These are phyloP conservation scores for Monosporozyma aquatica DNA, from an alignment of 805 yeast genomes.

Conservation along the genomic window DNA sequence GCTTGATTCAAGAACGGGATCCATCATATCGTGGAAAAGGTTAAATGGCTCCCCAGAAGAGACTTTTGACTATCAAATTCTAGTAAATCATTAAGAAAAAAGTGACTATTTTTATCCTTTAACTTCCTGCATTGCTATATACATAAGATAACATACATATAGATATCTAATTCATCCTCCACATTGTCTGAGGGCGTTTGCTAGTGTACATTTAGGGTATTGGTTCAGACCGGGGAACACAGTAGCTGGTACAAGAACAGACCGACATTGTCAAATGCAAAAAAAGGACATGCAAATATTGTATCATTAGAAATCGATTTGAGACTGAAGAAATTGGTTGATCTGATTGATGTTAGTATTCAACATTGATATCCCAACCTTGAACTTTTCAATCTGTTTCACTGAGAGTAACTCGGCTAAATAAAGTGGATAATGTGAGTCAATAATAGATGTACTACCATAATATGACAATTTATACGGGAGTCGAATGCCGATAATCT, in stretches of 20 bases:
- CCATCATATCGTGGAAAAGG: slow-evolving; percentile 60
- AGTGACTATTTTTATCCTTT: too few relatives aligned
- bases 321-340: slow-evolving; percentile 21
- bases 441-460: slow-evolving; percentile 24
- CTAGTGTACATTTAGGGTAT: too few relatives aligned
- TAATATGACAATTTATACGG: slow-evolving; percentile 19
- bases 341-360: slow-evolving; percentile 22
- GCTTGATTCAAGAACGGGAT: slow-evolving; percentile 41
- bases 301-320: slow-evolving; percentile 22
- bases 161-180: too few relatives aligned
- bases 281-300: too few relatives aligned
- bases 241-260: too few relatives aligned
- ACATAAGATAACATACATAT: too few relatives aligned
- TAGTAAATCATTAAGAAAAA: slow-evolving; percentile 17
- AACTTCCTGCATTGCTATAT: too few relatives aligned
- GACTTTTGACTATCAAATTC: slow-evolving; percentile 41
- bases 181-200: too few relatives aligned
- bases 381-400: slow-evolving; percentile 10
- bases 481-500: slow-evolving; percentile 14
- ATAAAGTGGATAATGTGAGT: slow-evolving; percentile 17
- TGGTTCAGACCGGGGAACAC: too few relatives aligned
- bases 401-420: slow-evolving; percentile 11
- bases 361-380: slow-evolving; percentile 15
- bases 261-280: too few relatives aligned
- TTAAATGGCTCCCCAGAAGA: slow-evolving; percentile 45